Conservation (phyloP, 2,329 filamentous ascomycete genomes). For the Magnaporthiopsis incrustans region DNA sequence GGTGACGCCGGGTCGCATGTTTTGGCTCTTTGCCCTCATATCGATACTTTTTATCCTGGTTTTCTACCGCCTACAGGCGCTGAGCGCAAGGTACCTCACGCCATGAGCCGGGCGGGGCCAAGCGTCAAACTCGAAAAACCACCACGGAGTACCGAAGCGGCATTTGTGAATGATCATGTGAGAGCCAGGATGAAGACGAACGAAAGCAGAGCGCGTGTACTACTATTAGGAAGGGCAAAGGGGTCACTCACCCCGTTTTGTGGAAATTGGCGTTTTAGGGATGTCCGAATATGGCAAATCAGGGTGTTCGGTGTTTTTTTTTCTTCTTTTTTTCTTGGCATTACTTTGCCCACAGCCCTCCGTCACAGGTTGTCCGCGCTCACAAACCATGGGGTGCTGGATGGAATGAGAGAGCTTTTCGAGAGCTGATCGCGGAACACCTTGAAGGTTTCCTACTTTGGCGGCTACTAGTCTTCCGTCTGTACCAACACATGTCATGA, state of each 20-base stretch:
- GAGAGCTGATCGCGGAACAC: background rate
- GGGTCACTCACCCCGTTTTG: background rate
- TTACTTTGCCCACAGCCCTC: too few species aligned
- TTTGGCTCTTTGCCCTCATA: background rate
- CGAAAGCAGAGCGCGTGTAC: background rate
- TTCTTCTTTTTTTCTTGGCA: background rate
- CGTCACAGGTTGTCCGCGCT: background rate
- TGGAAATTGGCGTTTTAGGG: background rate
- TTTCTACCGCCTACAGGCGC: background rate
- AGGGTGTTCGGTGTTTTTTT: background rate
- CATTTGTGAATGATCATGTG: background rate
- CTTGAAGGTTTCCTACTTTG: background rate
- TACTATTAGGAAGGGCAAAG: background rate
- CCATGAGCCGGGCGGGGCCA: background rate
- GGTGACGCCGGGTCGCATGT: background rate
- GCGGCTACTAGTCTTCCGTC: background rate
- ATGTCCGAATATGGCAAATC: background rate
- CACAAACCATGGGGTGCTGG: background rate
- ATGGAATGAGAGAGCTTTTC: background rate
- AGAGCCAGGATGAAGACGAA: background rate
- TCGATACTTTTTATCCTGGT: background rate
- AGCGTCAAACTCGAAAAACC: background rate
- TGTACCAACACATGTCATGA: background rate
- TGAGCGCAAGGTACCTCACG: slow-evolving; percentile 3
- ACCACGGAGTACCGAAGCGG: background rate